phyloP scores from a whole-genome alignment of 805 yeast species.

The Saccharomycopsis sp. region DNA sequence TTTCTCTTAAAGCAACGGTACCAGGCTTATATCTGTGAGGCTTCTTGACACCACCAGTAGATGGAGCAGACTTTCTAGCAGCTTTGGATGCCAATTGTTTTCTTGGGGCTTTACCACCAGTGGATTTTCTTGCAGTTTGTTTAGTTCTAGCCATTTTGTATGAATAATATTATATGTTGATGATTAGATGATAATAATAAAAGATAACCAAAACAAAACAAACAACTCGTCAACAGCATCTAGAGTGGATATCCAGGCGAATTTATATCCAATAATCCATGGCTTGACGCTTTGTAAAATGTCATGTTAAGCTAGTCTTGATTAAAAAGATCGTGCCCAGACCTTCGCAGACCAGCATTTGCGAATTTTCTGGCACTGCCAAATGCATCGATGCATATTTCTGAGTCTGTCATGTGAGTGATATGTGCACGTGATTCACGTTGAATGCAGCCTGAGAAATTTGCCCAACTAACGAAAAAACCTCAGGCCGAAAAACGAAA shows the following conservation, averaged over 20 bases:
- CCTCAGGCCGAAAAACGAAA: neutral
- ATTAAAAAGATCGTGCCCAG: neutral
- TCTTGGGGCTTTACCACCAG: conserved; percentile 93
- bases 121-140: conserved; percentile 84
- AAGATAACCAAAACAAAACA: neutral
- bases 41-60: conserved; percentile 83
- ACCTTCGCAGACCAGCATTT: neutral
- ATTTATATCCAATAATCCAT: neutral
- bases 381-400: neutral
- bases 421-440: neutral
- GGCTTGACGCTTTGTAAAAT: neutral
- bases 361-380: neutral
- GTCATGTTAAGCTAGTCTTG: no score
- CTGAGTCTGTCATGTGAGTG: neutral
- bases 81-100: conserved; percentile 87
- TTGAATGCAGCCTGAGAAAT: neutral
- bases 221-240: neutral
- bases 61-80: conserved; percentile 83
- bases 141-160: conserved; percentile 74
- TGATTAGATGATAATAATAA: neutral
- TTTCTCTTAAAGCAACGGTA: conserved; percentile 89
- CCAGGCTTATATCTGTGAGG: conserved; percentile 95
- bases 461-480: neutral
- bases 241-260: neutral
- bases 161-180: neutral